Evolutionary conservation across 805 yeast species (phyloP).

Genomic region (Ogataea saltuana): DNA sequence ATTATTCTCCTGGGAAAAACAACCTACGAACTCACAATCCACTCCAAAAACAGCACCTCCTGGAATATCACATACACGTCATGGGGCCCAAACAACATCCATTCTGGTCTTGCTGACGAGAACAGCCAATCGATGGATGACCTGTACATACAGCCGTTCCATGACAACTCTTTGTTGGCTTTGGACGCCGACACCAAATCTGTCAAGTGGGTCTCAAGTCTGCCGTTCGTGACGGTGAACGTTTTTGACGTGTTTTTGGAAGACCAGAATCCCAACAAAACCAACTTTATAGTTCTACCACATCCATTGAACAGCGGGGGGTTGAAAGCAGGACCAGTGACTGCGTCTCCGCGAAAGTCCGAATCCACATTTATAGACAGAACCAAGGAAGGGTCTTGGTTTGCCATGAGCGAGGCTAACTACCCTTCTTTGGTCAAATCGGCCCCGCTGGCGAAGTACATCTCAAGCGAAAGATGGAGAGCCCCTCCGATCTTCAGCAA

Average conservation of each 20-base stretch:
- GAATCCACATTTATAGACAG: slow-evolving; percentile 66
- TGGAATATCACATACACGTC: slow-evolving; percentile 87
- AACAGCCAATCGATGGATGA: slow-evolving; percentile 65
- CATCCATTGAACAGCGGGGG: slow-evolving; percentile 54
- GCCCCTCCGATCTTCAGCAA: slow-evolving; percentile 38
- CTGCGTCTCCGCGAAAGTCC: slow-evolving; percentile 23
- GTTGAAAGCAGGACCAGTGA: slow-evolving; percentile 1
- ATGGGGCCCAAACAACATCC: slow-evolving; percentile 92
- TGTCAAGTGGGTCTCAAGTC: slow-evolving; percentile 75
- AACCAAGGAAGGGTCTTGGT: slow-evolving; percentile 71
- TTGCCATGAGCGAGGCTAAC: slow-evolving; percentile 73
- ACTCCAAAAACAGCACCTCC: slow-evolving; percentile 64
- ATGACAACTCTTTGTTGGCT: slow-evolving; percentile 77
- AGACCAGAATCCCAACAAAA: slow-evolving; percentile 18
- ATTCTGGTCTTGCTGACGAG: slow-evolving; percentile 50
- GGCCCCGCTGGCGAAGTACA: slow-evolving; percentile 74
- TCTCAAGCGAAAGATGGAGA: slow-evolving; percentile 46
- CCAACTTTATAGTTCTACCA: slow-evolving; percentile 56
- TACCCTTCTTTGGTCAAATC: slow-evolving; percentile 82
- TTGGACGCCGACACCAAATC: slow-evolving; percentile 66
- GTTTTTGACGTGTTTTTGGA: slow-evolving; percentile 71
- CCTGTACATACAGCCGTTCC: slow-evolving; percentile 79
- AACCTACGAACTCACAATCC: slow-evolving; percentile 71
- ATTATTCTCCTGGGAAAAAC: slow-evolving; percentile 67
- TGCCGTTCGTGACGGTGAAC: slow-evolving; percentile 71